A percentile compares a stretch with the other conserved stretches of the same genome.
Conservation (phyloP, 2,329 filamentous ascomycete genomes). For the Fusarium fujikuroi region DNA sequence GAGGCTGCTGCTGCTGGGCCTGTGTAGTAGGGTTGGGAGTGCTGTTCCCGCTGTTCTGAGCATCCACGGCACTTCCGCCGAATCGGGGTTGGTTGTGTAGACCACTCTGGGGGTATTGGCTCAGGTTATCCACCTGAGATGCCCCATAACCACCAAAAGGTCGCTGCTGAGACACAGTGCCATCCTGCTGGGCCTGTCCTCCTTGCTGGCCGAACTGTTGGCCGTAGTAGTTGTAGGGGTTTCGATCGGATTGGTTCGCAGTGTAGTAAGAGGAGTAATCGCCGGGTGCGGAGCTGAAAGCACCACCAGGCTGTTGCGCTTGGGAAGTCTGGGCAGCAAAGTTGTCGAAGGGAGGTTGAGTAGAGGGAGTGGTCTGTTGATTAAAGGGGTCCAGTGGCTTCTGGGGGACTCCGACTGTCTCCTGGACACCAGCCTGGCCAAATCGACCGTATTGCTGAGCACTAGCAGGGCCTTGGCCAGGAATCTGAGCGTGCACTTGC, state of each 20-base stretch:
- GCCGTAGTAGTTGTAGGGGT: conserved; percentile 83
- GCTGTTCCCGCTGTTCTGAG: conserved; percentile 87
- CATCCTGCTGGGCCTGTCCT: conserved; percentile 78
- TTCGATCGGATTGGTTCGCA: conserved; percentile 76
- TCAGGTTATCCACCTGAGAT: conserved; percentile 70
- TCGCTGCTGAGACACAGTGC: conserved; percentile 75
- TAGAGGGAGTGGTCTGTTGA: conserved; percentile 70
- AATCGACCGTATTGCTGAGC: conserved; percentile 78
- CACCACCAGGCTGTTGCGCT: conserved; percentile 69
- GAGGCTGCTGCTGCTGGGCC: conserved; percentile 60
- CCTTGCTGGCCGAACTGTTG: conserved; percentile 68
- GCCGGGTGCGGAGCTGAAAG: conserved; percentile 77
- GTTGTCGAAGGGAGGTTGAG: conserved; percentile 69
- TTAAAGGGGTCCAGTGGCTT: conserved; percentile 91
- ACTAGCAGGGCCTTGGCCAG: conserved; percentile 63
- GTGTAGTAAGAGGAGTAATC: conserved; percentile 91
- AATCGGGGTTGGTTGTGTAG: conserved; percentile 68
- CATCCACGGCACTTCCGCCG: conserved; percentile 68
- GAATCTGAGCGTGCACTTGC: conserved; percentile 55
- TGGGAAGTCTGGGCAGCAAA: conserved; percentile 69
- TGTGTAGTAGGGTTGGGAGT: conserved; percentile 83
- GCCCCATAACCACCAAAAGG: conserved; percentile 79
- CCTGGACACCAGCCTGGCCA: conserved; percentile 69
- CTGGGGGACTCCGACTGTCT: conserved; percentile 68
- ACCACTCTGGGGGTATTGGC: conserved; percentile 80